phyloP scores from a whole-genome alignment of 306 rosid species.

The Lotus japonicus region DNA sequence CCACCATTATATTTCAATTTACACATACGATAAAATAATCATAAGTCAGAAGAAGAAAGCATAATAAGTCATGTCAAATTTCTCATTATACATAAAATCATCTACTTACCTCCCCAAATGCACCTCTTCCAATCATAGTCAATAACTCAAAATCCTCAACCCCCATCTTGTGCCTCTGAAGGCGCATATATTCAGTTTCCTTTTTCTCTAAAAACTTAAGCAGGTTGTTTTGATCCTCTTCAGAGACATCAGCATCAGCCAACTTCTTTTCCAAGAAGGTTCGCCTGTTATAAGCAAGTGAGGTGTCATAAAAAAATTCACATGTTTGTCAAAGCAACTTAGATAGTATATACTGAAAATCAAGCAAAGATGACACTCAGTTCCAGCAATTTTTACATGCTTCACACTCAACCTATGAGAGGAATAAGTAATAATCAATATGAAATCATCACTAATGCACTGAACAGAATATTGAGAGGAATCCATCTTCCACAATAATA shows the following conservation, averaged over 20 bases:
- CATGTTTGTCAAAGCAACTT: neutral
- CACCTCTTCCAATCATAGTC: slow-evolving; percentile 98
- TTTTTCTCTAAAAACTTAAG: slow-evolving; percentile 90
- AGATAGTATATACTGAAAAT: slow-evolving; percentile 3
- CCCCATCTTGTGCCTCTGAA: slow-evolving; percentile 98
- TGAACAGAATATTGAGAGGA: slow-evolving; percentile 3
- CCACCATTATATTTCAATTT: neutral
- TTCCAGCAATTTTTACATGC: slow-evolving; percentile 20
- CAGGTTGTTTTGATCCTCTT: slow-evolving; percentile 93
- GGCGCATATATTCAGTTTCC: slow-evolving; percentile 98
- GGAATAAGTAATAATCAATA: neutral
- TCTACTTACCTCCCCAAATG: slow-evolving; percentile 90
- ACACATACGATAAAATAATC: slow-evolving; percentile 9
- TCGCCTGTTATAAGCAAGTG: slow-evolving; percentile 46
- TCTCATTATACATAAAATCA: neutral
- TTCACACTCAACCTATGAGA: neutral
- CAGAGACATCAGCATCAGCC: slow-evolving; percentile 98
- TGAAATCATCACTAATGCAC: neutral
- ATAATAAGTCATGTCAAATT: neutral
- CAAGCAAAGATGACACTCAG: slow-evolving; percentile 6
- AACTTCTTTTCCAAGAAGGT: slow-evolving; percentile 81
- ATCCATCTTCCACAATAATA: neutral
- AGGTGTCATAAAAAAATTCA: slow-evolving; percentile 2
- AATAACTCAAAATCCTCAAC: slow-evolving; percentile 87
- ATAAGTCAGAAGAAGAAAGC: slow-evolving; percentile 9